A percentile compares a stretch with the other conserved stretches of the same genome.
Conservation (phyloP, 805 yeast genomes). For the Saccharomycopsis selenospora region DNA sequence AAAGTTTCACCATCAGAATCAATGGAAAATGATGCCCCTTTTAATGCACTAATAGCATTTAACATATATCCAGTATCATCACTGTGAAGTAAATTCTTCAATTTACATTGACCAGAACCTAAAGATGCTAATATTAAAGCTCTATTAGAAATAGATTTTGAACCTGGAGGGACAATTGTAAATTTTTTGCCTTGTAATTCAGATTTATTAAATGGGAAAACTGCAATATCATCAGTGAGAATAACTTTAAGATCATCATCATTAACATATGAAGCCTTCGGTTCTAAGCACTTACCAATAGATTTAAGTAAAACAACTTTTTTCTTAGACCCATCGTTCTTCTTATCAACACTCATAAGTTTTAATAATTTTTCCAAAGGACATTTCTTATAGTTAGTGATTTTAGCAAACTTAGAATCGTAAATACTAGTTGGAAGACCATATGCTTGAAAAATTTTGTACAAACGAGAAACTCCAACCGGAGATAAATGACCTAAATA, state of each 20-base stretch:
- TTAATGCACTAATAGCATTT: constrained; percentile 68
- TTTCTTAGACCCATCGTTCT: constrained; percentile 88
- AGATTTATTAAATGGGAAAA: constrained; percentile 44
- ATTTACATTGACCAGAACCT: constrained; percentile 75
- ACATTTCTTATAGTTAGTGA: constrained; percentile 62
- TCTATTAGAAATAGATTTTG: constrained; percentile 93
- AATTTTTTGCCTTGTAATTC: constrained; percentile 30
- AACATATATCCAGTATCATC: constrained; percentile 96
- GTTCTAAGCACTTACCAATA: constrained; percentile 86
- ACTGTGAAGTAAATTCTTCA: constrained; percentile 84
- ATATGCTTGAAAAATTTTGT: constrained; percentile 77
- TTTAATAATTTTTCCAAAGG: constrained; percentile 69
- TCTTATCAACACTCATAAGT: constrained; percentile 94
- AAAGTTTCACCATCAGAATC: constrained; percentile 78
- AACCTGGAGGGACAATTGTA: constrained; percentile 83
- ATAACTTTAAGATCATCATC: constrained; percentile 78
- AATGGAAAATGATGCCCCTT: constrained; percentile 50
- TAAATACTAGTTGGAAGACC: constrained; percentile 75
- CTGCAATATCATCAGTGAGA: constrained; percentile 72
- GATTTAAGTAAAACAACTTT: constrained; percentile 75
- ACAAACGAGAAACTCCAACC: constrained; percentile 85
- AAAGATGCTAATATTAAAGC: constrained; percentile 90
- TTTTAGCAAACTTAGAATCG: constrained; percentile 62
- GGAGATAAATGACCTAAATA: constrained; percentile 84
- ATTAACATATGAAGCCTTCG: constrained; percentile 74